Percentiles rank a stretch among this genome's conserved stretches.
Evolutionary conservation across 352 stramenopile species (phyloP).

Genomic region (Thalassiosira gravida): DNA sequence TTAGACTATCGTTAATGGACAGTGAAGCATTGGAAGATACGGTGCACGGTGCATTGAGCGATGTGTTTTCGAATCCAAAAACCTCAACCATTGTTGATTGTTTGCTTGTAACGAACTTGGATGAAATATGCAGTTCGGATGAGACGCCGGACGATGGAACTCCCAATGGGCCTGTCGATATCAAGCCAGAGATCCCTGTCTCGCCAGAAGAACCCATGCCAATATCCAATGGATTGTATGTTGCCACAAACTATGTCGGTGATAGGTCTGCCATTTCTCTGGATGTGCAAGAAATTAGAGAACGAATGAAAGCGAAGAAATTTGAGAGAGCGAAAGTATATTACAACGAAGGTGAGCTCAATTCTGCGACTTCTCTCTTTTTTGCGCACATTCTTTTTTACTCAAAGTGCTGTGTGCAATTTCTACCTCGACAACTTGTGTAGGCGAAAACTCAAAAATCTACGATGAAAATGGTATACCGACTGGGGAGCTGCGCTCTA

Average conservation of each 20-base stretch:
- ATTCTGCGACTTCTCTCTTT: conserved; percentile 14
- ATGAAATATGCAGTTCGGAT: conserved; percentile 57
- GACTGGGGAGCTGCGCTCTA: conserved; percentile 38
- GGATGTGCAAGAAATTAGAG: conserved; percentile 78
- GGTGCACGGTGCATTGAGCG: conserved; percentile 31
- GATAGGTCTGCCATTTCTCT: conserved; percentile 80
- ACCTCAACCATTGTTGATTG: conserved; percentile 39
- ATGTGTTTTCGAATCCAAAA: conserved; percentile 39
- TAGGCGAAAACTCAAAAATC: conserved; percentile 72
- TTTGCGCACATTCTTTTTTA: conserved; percentile 23
- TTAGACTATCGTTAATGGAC: not conserved
- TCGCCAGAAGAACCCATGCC: conserved; percentile 65
- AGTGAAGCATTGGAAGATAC: conserved; percentile 12
- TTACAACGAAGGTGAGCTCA: conserved; percentile 64
- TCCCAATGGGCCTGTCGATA: conserved; percentile 6
- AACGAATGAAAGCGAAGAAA: conserved; percentile 54
- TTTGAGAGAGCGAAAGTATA: conserved; percentile 60
- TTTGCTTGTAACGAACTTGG: conserved; percentile 40
- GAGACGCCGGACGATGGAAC: conserved; percentile 1
- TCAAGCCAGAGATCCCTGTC: conserved; percentile 18
- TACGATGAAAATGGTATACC: conserved; percentile 75
- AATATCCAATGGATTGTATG: conserved; percentile 81
- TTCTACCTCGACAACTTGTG: not conserved
- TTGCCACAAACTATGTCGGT: conserved; percentile 79
- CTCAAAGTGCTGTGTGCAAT: conserved; percentile 3